Conservation (phyloP, 805 yeast genomes). For the Candida manassasensis region DNA sequence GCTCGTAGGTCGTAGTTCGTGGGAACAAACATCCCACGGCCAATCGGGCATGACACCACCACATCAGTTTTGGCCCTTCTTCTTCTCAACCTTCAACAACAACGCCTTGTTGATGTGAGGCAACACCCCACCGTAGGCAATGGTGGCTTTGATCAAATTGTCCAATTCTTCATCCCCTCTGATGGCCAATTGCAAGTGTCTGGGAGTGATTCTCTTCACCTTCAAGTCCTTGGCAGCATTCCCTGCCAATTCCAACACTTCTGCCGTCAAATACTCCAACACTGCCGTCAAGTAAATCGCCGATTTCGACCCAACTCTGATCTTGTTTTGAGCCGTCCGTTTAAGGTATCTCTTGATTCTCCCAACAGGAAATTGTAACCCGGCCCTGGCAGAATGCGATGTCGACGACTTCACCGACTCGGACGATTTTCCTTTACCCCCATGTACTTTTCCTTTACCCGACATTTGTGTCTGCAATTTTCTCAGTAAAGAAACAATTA, state of each 20-base stretch:
- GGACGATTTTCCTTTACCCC: conserved; percentile 95
- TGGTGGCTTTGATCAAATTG: conserved; percentile 88
- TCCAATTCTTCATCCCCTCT: conserved; percentile 98
- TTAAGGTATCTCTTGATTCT: conserved; percentile 96
- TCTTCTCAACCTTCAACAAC: conserved; percentile 70
- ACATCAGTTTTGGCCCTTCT: conserved; percentile 26
- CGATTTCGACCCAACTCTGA: conserved; percentile 77
- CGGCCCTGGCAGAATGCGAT: conserved; percentile 92
- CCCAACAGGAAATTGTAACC: conserved; percentile 96
- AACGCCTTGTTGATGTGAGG: conserved; percentile 88
- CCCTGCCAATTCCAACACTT: conserved; percentile 95
- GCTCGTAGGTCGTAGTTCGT: too few species aligned
- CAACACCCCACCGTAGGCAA: conserved; percentile 97
- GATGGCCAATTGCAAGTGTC: conserved; percentile 93
- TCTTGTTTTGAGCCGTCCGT: conserved; percentile 78
- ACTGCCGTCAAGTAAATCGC: conserved; percentile 96
- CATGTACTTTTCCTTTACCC: conserved; percentile 82
- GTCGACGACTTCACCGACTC: conserved; percentile 64
- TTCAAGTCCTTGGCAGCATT: conserved; percentile 95
- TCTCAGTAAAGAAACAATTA: neutral
- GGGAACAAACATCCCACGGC: too few species aligned
- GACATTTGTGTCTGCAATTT: conserved; percentile 50
- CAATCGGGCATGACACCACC: too few species aligned
- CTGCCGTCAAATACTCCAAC: conserved; percentile 92
- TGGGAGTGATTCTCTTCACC: conserved; percentile 95